These are phyloP conservation scores for Metarhizium guizhouense DNA, from an alignment of 2,329 filamentous ascomycete genomes.

Conservation along the genomic window DNA sequence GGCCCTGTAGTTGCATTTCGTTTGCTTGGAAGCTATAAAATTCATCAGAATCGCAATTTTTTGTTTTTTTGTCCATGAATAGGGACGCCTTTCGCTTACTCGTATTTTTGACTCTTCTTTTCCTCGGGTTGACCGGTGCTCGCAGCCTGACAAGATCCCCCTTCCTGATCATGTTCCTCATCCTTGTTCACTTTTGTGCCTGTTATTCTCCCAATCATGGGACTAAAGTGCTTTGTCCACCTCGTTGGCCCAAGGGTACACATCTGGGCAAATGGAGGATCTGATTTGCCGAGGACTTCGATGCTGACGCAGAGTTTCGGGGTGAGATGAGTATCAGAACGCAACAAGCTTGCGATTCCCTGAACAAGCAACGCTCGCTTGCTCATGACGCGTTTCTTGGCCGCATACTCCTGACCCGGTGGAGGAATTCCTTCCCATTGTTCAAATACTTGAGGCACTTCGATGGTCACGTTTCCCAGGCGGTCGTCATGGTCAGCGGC, in stretches of 20 bases:
- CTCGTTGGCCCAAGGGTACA: conserved; percentile 71
- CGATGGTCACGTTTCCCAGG: conserved; percentile 74
- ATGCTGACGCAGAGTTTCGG: conserved; percentile 66
- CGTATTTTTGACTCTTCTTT: conserved; percentile 60
- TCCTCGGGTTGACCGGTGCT: conserved; percentile 27
- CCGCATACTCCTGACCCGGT: conserved; percentile 49
- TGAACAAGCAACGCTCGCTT: conserved; percentile 77
- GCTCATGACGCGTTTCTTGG: conserved; percentile 79
- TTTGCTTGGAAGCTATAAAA: conserved; percentile 77
- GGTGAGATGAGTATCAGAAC: conserved; percentile 54
- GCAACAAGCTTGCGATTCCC: conserved; percentile 55
- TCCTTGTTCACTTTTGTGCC: conserved; percentile 61
- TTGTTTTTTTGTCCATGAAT: background rate
- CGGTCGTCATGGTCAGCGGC: conserved; percentile 77
- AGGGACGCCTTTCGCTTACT: conserved; percentile 42
- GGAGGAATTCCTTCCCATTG: conserved; percentile 61
- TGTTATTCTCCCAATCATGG: conserved; percentile 74
- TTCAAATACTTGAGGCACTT: conserved; percentile 49
- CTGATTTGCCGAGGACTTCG: conserved; percentile 67
- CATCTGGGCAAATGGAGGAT: conserved; percentile 57
- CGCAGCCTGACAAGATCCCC: background rate
- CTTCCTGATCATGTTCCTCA: conserved; percentile 35
- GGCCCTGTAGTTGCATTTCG: conserved; percentile 79
- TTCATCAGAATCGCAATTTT: background rate
- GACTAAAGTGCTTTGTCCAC: conserved; percentile 80